Percentiles rank a stretch among this genome's conserved stretches.
Evolutionary conservation across 2,329 filamentous ascomycete species (phyloP).

Genomic region (Keithomyces neogunnii): DNA sequence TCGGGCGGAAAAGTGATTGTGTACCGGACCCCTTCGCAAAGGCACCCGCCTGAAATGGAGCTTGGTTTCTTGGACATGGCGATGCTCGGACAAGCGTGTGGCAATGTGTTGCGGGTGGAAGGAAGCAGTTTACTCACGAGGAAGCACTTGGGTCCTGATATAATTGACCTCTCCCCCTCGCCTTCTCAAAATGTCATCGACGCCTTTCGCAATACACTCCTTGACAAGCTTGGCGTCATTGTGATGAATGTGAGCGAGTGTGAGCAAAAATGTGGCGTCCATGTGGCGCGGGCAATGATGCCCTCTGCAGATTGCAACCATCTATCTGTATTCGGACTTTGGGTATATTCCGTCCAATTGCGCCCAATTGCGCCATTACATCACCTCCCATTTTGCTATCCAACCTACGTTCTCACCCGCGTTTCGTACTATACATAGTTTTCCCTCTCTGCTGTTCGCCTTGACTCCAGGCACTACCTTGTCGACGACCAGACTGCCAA

Average conservation of each 20-base stretch:
- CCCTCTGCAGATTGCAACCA: too few relatives aligned
- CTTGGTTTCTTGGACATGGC: slow-evolving; percentile 19
- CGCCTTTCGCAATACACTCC: background rate
- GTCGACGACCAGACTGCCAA: slow-evolving; percentile 60
- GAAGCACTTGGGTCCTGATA: too few relatives aligned
- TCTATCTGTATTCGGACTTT: too few relatives aligned
- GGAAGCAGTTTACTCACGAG: too few relatives aligned
- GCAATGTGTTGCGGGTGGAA: too few relatives aligned
- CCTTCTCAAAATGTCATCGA: background rate
- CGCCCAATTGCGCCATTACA: background rate
- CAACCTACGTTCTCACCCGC: slow-evolving; percentile 72
- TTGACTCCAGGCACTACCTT: slow-evolving; percentile 38
- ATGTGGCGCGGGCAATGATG: too few relatives aligned
- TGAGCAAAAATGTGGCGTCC: background rate
- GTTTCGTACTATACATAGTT: slow-evolving; percentile 71
- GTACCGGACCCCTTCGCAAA: slow-evolving; percentile 42
- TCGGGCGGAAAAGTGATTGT: slow-evolving; percentile 33
- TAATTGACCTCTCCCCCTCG: too few relatives aligned
- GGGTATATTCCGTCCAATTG: background rate
- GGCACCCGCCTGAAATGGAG: slow-evolving; percentile 40
- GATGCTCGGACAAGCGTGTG: background rate
- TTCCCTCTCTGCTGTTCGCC: slow-evolving; percentile 31
- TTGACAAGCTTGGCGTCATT: background rate
- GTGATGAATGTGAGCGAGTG: background rate
- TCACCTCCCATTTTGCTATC: slow-evolving; percentile 64